Percentiles rank a stretch among this genome's conserved stretches.
phyloP scores from a whole-genome alignment of 2,329 filamentous ascomycete genomes.

The Phaeophleospora eucalypticola region DNA sequence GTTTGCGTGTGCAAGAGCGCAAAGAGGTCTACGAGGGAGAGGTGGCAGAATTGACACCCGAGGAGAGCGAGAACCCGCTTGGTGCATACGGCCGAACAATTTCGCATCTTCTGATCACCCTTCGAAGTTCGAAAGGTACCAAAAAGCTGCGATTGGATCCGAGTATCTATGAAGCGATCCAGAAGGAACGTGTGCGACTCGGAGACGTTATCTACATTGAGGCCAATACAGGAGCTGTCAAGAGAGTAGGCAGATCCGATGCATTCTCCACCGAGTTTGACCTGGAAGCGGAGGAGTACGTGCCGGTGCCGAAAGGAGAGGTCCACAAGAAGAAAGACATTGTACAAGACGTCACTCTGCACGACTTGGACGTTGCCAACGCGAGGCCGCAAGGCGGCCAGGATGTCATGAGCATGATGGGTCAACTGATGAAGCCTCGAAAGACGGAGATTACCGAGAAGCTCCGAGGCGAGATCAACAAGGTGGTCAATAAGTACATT shows the following conservation, averaged over 20 bases:
- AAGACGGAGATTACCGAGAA: conserved; percentile 99
- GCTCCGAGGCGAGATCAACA: conserved; percentile 92
- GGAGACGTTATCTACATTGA: conserved; percentile 99
- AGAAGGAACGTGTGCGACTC: conserved; percentile 93
- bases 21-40: conserved; percentile 99
- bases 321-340: conserved; percentile 99
- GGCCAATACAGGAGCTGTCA: conserved; percentile 96
- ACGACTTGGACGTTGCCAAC: conserved; percentile 95
- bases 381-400: conserved; percentile 92
- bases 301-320: conserved; percentile 96
- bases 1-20: conserved; percentile 92
- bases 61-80: conserved; percentile 95
- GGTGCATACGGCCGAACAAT: conserved; percentile 97
- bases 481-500: conserved; percentile 98
- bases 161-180: conserved; percentile 98
- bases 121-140: conserved; percentile 93
- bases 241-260: conserved; percentile 91
- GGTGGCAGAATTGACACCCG: conserved; percentile 93
- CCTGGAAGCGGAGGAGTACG: conserved; percentile 96
- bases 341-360: conserved; percentile 94
- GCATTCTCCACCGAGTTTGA: conserved; percentile 98
- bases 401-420: conserved; percentile 99
- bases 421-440: conserved; percentile 98
- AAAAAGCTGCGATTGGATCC: conserved; percentile 97
- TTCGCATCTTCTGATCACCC: conserved; percentile 85